Evolutionary conservation across 2,329 filamentous ascomycete genomes (phyloP), one percentile per base, ranked within the genome.

Genomic region (Hymenoscyphus fructigenus): DNA sequence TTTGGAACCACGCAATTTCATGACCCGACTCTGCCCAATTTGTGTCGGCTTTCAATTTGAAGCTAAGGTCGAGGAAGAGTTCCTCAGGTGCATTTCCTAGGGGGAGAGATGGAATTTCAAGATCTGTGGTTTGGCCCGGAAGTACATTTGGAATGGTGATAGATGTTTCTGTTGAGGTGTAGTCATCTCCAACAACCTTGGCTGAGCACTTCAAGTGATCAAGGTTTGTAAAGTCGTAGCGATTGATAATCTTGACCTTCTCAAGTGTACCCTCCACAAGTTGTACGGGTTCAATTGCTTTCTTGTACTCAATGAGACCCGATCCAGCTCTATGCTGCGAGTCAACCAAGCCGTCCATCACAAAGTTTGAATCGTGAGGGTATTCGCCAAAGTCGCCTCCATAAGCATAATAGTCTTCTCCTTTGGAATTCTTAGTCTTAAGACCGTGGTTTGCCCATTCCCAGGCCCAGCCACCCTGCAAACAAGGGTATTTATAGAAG

Each of bases 261-360:
- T 76, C 73, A 5, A 57, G 57, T 5, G 28, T 23, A 2, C 73
- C 75, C 12, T 77, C 71, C 0, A 81, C 70, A 20, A 83, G 76
- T 2, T 76, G 74, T 2, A 88, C 79, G 0, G 86, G 86, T 67
- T 86, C 80, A 50, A 86, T 83, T 1, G 81, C 82, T 72, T 85
- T 87, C 70, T 86, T 85, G 53, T 82, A 79, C 71, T 89, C 85
- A 1, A 78, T 70, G 60, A 89, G 70, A 0, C 85, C 86, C 1
- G 84, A 85, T 0, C 81, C 85, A 0, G 86, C 83, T 14, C 79
- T 77, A 69, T 89, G 86, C 17, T 79, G 77, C 59, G 82, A 84
- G 69, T 79, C 79, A 29, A 83, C 76, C 4, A 88, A 72, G 0
- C 86, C 86, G 68, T 88, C 86, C 82, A 88, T 58, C 7, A 62